Evolutionary conservation across 345 rosid species (phyloP), one percentile per base, ranked within the genome.

Genomic region (Ceriops zippeliana): DNA sequence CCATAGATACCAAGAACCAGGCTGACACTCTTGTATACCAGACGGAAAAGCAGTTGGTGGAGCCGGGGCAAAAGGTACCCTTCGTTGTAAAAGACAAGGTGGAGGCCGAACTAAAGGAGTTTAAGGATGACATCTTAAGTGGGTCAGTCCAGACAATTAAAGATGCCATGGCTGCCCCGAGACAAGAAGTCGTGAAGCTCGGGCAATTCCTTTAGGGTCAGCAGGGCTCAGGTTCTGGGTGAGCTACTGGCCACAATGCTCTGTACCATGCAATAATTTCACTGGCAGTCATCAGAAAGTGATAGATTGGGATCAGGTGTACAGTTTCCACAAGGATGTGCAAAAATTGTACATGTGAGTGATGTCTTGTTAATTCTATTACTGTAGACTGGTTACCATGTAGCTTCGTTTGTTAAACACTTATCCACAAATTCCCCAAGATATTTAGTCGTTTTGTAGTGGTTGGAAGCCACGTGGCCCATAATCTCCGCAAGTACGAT

Each of bases 131-230:
- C 58, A 80, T 89, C 24, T 79, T 83, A 10, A 84, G 77, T 4
- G 89, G 82, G 17, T 54, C 85, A 2, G 89, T 90, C 1, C 90
- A 89, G 76, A 74, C 65, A 1, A 86, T 91, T 35, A 89, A 89
- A 73, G 92, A 87, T 21, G 74, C 93, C 8, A 86, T 86, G 83
- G 84, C 92, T 58, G 87, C 88, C 5, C 82, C 87, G 42, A 87
- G 88, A 78, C 90, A 85, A 75, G 97, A 89, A 78, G 93, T 91
- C 61, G 86, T 87, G 90, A 91, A 89, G 76, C 78, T 91, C 34
- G 93, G 96, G 27, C 96, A 83, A 74, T 86, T 87, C 4, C 81
- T 87, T 0, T 85, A 86, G 80, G 87, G 81, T 86, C 96, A 85
- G 2, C 75, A 66, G 0, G 78, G 75, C 24, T 70, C 86, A 15